Conservation (phyloP, 306 rosid genomes). For the Cicer cuneatum region DNA sequence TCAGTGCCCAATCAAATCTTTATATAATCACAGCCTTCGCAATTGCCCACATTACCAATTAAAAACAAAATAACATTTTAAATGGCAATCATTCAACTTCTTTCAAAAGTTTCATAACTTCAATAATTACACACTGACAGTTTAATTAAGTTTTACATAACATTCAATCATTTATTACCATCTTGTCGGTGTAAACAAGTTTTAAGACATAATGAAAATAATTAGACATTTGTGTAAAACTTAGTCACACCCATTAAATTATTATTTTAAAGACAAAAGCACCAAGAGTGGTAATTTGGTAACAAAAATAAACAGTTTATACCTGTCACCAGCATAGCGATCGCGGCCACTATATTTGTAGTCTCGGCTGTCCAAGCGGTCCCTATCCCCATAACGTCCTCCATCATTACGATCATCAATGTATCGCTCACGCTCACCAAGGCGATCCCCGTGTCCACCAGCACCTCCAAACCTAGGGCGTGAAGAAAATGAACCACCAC, state of each 20-base stretch:
- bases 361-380: slow-evolving; percentile 78
- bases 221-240: background rate
- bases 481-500: slow-evolving; percentile 74
- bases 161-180: background rate
- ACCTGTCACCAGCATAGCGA: slow-evolving; percentile 86
- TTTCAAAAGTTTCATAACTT: background rate
- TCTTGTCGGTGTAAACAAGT: background rate
- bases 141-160: background rate
- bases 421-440: slow-evolving; percentile 74
- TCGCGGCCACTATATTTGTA: slow-evolving; percentile 83
- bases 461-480: slow-evolving; percentile 81
- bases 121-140: background rate
- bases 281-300: slow-evolving; percentile 10
- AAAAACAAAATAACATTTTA: background rate
- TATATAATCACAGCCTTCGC: background rate
- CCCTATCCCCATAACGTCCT: slow-evolving; percentile 85
- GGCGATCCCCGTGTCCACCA: slow-evolving; percentile 78
- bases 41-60: background rate
- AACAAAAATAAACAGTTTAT: slow-evolving; percentile 3
- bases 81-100: background rate
- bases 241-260: background rate
- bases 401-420: slow-evolving; percentile 82
- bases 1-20: slow-evolving; percentile 10
- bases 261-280: background rate
- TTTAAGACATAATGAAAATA: slow-evolving; percentile 1